These are phyloP conservation scores for Erodium maritimum DNA, from an alignment of 345 rosid species.

Conservation along the genomic window DNA sequence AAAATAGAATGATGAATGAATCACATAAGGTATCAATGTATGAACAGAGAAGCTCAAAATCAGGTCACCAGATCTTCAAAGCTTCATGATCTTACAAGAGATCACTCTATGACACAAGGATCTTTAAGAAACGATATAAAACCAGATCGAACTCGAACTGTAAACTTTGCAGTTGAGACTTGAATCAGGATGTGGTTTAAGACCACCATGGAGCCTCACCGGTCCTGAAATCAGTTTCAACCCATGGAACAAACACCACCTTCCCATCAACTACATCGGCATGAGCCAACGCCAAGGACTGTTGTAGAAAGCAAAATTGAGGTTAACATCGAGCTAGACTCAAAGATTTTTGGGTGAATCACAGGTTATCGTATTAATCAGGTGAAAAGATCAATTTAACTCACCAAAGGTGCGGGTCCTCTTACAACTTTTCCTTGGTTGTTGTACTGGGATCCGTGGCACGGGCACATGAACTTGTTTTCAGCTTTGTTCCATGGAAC, in stretches of 20 bases:
- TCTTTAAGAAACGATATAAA: constrained; percentile 2
- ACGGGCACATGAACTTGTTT: constrained; percentile 90
- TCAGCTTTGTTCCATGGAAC: constrained; percentile 88
- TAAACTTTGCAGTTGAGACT: too few relatives aligned
- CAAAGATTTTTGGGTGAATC: too few relatives aligned
- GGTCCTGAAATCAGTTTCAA: constrained; percentile 92
- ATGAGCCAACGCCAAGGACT: constrained; percentile 92
- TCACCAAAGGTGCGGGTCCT: constrained; percentile 96
- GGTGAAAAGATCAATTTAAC: constrained; percentile 5
- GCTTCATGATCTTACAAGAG: neutral
- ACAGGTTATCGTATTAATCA: neutral
- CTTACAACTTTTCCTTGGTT: constrained; percentile 91
- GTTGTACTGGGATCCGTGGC: constrained; percentile 98
- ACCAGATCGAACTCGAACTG: neutral
- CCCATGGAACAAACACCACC: constrained; percentile 86
- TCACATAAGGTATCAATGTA: too few relatives aligned
- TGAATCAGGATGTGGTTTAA: constrained; percentile 11
- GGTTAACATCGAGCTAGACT: too few relatives aligned
- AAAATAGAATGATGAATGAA: too few relatives aligned
- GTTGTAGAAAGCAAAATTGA: constrained; percentile 3
- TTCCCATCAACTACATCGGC: constrained; percentile 67
- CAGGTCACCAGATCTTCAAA: too few relatives aligned
- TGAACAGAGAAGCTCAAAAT: too few relatives aligned
- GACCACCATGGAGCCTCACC: constrained; percentile 97
- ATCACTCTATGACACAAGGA: constrained; percentile 1